phyloP scores from a whole-genome alignment of 1,284 basidiomycete genomes.

The Trametes hirsuta region DNA sequence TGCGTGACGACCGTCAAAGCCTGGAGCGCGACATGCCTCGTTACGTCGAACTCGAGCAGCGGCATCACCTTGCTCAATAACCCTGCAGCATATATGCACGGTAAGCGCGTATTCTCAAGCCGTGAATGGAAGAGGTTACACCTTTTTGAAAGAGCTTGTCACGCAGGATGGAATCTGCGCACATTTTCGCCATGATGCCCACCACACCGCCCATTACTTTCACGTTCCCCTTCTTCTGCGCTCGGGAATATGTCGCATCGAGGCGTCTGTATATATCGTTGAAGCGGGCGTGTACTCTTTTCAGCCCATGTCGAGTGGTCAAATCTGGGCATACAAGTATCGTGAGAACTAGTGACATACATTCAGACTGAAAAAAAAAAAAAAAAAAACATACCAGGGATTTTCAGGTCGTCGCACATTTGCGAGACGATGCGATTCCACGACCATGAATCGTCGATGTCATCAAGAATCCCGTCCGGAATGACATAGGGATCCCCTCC shows the following conservation, averaged over 20 bases:
- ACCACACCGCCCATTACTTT: constrained; percentile 49
- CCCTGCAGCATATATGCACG: constrained; percentile 38
- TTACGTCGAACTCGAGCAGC: constrained; percentile 47
- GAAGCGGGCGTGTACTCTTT: constrained; percentile 59
- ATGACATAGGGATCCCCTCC: background rate
- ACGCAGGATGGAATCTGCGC: constrained; percentile 54
- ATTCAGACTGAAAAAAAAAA: background rate
- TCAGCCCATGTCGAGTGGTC: constrained; percentile 55
- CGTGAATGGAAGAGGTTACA: constrained; percentile 24
- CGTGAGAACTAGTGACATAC: background rate
- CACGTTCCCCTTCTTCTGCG: constrained; percentile 15
- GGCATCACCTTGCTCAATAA: constrained; percentile 55
- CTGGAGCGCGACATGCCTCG: constrained; percentile 53
- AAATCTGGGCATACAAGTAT: constrained; percentile 44
- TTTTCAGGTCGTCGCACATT: constrained; percentile 43
- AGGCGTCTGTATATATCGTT: constrained; percentile 49
- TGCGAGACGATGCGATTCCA: constrained; percentile 46
- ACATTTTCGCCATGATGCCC: constrained; percentile 64
- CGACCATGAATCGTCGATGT: constrained; percentile 47
- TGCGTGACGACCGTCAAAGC: constrained; percentile 59
- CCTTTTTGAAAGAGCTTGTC: constrained; percentile 58
- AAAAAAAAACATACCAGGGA: constrained; percentile 46
- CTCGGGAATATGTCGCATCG: constrained; percentile 33
- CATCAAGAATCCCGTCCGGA: constrained; percentile 35
- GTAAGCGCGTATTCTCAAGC: background rate